A percentile compares a stretch with the other conserved stretches of the same genome.
Evolutionary conservation across 2,329 filamentous ascomycete species (phyloP).

Genomic region (Epichloe glyceriae): DNA sequence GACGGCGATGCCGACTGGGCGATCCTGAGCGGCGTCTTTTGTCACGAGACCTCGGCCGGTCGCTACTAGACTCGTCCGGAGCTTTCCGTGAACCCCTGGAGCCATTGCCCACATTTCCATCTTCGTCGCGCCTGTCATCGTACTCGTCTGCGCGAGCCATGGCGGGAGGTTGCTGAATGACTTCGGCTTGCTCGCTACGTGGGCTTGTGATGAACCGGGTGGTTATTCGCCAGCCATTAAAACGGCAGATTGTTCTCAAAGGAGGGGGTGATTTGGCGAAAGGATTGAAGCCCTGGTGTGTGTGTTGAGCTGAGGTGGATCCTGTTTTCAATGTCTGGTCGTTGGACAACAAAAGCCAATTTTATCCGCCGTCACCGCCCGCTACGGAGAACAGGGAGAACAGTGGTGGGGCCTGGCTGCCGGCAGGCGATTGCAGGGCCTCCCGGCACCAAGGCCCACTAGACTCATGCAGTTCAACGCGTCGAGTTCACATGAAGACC

Average conservation of each 20-base stretch:
- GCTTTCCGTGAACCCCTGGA: constrained; percentile 9
- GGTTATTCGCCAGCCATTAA: background rate
- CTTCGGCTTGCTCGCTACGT: background rate
- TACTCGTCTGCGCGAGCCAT: constrained; percentile 18
- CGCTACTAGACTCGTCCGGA: constrained; percentile 13
- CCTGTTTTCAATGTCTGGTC: too few relatives aligned
- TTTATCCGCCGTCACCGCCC: constrained; percentile 1
- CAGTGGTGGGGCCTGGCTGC: too few relatives aligned
- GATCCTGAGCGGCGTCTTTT: constrained; percentile 20
- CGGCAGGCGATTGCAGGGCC: too few relatives aligned
- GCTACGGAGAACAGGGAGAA: background rate
- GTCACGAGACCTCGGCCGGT: constrained; percentile 18
- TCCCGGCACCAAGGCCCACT: too few relatives aligned
- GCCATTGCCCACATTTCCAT: constrained; percentile 8
- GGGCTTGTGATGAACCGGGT: background rate
- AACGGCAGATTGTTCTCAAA: too few relatives aligned
- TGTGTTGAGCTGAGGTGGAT: background rate
- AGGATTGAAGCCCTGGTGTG: background rate
- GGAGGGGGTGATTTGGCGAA: background rate
- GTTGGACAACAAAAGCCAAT: background rate
- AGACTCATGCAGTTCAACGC: too few relatives aligned
- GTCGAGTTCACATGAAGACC: too few relatives aligned
- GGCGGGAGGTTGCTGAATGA: background rate
- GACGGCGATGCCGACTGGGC: constrained; percentile 8
- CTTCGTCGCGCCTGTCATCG: constrained; percentile 5